Base-by-base conservation (phyloP, 768 basidiomycete species). In the Trametes villosa region DNA sequence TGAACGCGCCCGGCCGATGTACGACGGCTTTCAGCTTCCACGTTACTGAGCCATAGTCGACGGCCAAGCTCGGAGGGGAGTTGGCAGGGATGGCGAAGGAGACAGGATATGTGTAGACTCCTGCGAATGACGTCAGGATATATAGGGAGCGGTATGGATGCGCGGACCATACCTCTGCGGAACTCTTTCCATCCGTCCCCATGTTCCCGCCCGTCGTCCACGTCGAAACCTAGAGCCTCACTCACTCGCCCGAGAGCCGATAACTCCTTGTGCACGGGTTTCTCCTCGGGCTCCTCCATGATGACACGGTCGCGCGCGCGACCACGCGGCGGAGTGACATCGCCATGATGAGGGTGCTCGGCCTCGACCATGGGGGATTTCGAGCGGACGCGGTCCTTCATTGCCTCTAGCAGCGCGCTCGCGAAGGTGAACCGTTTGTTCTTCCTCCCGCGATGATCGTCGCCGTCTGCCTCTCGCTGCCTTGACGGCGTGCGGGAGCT, bases 31-130 rank as follows among this genome's bases (percentile, higher is more conserved):
- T 90, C 22, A 98, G 81, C 42, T 79, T 78, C 87, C 97, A 99
- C 1, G 71, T 71, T 13, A 97, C 86, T 3, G 85, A 82, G 9
- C 95, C 96, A 65, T 84, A 89, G 38, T 88, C 84, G 61, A 87
- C 87, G 42, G 80, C 78, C 63, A 96, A 78, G 0, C 87, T 86
- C 2, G 96, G 92, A 3, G 95, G 94, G 3, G 89, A 81, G 59
- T 84, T 81, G 6, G 85, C 79, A 0, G 96, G 93, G 56, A 99
- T 87, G 18, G 87, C 80, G 72, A 98, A 95, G 15, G 91, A 91
- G 68, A 99, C 91, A 3, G 96, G 96, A 74, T 94, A 98, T 18
- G 89, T 93, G 72, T 98, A 98, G 6, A 86, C 90, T 66, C 30
- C 34, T 15, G 40, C 18, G n/a, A n/a, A 26, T 55, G 60, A 22